Base-by-base conservation (phyloP, 1,284 basidiomycete species). In the Boletellus dicymbophilus region DNA sequence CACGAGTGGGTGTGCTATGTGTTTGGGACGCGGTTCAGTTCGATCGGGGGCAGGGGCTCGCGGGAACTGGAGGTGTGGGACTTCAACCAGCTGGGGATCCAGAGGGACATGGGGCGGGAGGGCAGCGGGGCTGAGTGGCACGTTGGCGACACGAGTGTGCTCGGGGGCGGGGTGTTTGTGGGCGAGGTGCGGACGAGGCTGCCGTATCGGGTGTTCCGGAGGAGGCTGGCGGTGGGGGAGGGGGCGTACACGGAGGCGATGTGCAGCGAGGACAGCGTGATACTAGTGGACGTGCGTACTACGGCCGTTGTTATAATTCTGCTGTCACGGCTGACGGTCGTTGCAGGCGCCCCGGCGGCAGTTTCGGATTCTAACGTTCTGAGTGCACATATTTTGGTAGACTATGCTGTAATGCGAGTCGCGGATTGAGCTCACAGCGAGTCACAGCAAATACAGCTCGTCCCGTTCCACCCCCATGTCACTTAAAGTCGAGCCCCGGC, bases 1-100 rank as follows among this genome's bases (percentile, higher is more conserved):
- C 49, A 63, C 16, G 62, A 71, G 18, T 86, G 80, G 80, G 79
- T 81, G 8, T 86, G 84, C 67, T 82, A 79, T 57, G 76, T 82
- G 23, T 76, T 73, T 58, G 83, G 83, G 15, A 73, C 72, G 37
- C 72, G 72, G 49, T 81, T 72, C 49, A 73, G 68, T 53, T 70
- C 55, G 45, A 61, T 56, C 44, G 48, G 46, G 30, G 45, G 54
- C 4, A 42, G 50, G 5, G 52, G 15, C 48, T 33, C 33, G 31
- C 57, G 54, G 40, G 53, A 42, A 13, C 51, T 76, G 52, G 66
- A 70, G 33, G 54, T 79, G 30, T 74, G 76, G 57, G 82, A 85
- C 61, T 84, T 84, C 55, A 81, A 81, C 56, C 74, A 70, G 51
- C 60, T 72, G 22, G 72, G 72, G 36, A 56, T 78, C 25, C 63